Evolutionary conservation across 2,329 filamentous ascomycete species (phyloP), one percentile per base, ranked within the genome.

Genomic region (Colletotrichum tamarilloi): DNA sequence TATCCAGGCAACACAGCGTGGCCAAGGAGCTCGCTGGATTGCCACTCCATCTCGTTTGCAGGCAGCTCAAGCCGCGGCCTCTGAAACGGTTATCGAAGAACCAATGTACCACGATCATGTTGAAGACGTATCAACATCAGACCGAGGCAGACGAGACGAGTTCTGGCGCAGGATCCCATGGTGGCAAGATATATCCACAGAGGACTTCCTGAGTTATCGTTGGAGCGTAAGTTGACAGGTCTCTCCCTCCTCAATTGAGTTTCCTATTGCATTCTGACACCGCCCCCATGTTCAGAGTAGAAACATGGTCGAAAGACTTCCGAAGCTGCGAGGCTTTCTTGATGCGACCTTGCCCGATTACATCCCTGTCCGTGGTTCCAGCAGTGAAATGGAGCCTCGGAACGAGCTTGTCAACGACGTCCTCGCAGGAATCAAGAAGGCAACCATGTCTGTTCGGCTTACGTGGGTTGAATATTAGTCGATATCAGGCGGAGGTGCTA

Each of bases 371-470:
- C 79, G 77, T 74, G 74, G 79, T 67, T 69, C 69, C 1, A 72
- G 77, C 30, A 72, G 67, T 5, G 80, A 80, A 28, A 82, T 85
- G 76, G 84, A 84, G 71, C 87, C 84, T 28, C 86, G 85, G 12
- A 83, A 88, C 2, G 84, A 88, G 24, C 89, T 92, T 68, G 85
- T 91, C 60, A 76, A 81, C 2, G 89, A 92, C 78, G 85, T 91
- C 4, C 77, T 85, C 30, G 81, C 82, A 19, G 91, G 89, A 12
- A 85, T 92, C 66, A 83, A 81, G 24, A 77, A 82, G 5, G 87
- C 90, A 1, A 87, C 90, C 2, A 92, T 92, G 91, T 84, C 89
- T 0, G 84, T 91, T 52, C 84, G 90, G 11, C 80, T 92, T 68
- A 91, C 89, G 84, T 85, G 75, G 78, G 83, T 78, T 11, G 2